phyloP scores from a whole-genome alignment of 2,329 filamentous ascomycete genomes.

The Juglanconis sp. region DNA sequence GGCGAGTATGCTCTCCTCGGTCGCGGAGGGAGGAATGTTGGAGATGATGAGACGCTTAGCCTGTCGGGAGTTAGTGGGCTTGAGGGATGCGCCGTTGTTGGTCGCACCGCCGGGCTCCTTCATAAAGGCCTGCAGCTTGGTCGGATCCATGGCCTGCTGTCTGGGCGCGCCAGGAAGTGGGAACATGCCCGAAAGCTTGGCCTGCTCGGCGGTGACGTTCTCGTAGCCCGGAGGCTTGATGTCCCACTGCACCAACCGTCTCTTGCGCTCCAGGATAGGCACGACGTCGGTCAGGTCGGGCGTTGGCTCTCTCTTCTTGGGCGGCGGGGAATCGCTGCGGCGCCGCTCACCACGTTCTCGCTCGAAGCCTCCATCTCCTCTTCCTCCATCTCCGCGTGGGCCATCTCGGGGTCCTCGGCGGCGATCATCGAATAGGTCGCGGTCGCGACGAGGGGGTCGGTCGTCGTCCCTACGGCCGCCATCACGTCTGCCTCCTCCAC shows the following conservation, averaged over 20 bases:
- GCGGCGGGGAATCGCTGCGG: constrained; percentile 75
- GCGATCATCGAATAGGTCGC: constrained; percentile 63
- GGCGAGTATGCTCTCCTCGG: constrained; percentile 70
- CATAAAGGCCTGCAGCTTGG: constrained; percentile 92
- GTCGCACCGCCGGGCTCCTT: constrained; percentile 74
- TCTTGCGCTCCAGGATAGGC: constrained; percentile 80
- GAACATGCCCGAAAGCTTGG: constrained; percentile 99
- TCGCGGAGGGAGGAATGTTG: constrained; percentile 72
- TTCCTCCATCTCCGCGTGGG: constrained; percentile 35
- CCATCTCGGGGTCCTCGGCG: constrained; percentile 41
- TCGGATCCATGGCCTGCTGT: constrained; percentile 92
- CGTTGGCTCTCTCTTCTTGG: constrained; percentile 91
- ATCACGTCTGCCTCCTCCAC: constrained; percentile 55
- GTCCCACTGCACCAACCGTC: constrained; percentile 97
- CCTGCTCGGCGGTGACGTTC: constrained; percentile 96
- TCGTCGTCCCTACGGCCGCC: constrained; percentile 67
- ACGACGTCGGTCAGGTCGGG: constrained; percentile 86
- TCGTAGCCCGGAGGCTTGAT: constrained; percentile 98
- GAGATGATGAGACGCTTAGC: constrained; percentile 87
- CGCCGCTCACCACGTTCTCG: constrained; percentile 51
- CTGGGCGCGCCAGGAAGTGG: constrained; percentile 91
- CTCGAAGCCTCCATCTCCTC: constrained; percentile 37
- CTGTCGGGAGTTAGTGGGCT: constrained; percentile 89
- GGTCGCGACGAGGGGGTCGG: constrained; percentile 42
- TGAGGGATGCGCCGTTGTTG: constrained; percentile 70